Evolutionary conservation across 2,329 filamentous ascomycete species (phyloP), one percentile per base, ranked within the genome.

Genomic region (Ustilaginoidea virens): DNA sequence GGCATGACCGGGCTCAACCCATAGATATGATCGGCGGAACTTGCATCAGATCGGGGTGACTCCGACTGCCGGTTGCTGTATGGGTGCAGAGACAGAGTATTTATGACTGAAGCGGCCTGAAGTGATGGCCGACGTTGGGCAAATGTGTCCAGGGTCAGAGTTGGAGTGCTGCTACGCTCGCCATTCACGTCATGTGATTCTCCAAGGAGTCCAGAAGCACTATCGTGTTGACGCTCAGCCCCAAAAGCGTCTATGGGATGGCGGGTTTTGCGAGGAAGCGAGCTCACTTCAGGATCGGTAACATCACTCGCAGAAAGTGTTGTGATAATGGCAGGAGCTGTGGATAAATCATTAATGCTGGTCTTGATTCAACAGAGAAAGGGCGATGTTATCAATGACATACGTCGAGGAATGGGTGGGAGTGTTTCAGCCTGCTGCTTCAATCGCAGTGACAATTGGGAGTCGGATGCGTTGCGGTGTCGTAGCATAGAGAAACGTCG

Each of bases 391-490:
- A 16, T 8, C 7, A 31, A 30, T 34, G 25, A 56, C 53, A 39
- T 70, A 73, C 61, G 66, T 55, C 56, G 67, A 47, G 60, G 73
- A 46, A 69, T 61, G 42, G 63, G 74, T 43, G 63, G 71, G 14
- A 61, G 53, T 41, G 58, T 64, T 43, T 64, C 58, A 35, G 61
- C 58, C 32, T 83, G 75, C 43, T 78, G 69, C 49, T 77, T 85
- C 29, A 78, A 77, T 48, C 73, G 70, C 17, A 74, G 61, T 8
- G 82, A 83, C 36, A 96, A 58, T 52, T 94, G 85, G 28, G 85
- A 80, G 56, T 96, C 87, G 7, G 86, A 94, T 36, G 83, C 86
- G 66, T 93, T 86, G 45, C 85, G 80, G 51, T 90, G 85, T 46
- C 78, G 76, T 56, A 93, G 61, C 52, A 92, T 61, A 32, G 69